Conservation (phyloP, 2,329 filamentous ascomycete genomes). For the Fusarium albidum region DNA sequence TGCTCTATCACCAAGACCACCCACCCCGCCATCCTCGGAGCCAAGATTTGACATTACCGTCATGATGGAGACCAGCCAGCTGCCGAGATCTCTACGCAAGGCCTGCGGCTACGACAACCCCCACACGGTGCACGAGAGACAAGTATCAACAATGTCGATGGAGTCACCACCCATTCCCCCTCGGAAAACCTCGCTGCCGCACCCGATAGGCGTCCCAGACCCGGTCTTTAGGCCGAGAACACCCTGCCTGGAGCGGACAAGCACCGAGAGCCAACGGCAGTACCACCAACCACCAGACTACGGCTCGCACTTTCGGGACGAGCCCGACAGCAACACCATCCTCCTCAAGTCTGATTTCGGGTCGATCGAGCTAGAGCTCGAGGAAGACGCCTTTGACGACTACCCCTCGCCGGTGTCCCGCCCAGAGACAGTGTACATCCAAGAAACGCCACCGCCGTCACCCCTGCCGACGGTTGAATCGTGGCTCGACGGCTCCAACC, state of each 20-base stretch:
- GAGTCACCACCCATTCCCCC: constrained; percentile 35
- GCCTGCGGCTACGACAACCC: constrained; percentile 4
- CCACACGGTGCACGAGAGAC: constrained; percentile 11
- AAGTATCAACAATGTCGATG: constrained; percentile 26
- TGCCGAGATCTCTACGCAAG: constrained; percentile 8
- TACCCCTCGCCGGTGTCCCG: constrained; percentile 16
- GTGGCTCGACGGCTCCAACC: constrained; percentile 46
- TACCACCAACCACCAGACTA: constrained; percentile 14
- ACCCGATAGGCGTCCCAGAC: constrained; percentile 18
- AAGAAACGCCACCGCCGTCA: constrained; percentile 46
- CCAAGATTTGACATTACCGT: constrained; percentile 25
- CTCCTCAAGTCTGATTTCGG: constrained; percentile 33
- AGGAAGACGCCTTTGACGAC: constrained; percentile 30
- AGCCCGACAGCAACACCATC: constrained; percentile 29
- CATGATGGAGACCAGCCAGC: constrained; percentile 22
- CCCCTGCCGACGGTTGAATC: constrained; percentile 47
- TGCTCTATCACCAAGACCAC: constrained; percentile 43
- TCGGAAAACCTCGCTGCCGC: constrained; percentile 29
- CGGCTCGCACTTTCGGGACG: constrained; percentile 27
- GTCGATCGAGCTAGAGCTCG: constrained; percentile 28
- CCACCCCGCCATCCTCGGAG: constrained; percentile 38
- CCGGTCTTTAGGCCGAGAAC: constrained; percentile 15
- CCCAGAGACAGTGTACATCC: constrained; percentile 40
- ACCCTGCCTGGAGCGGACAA: constrained; percentile 17
- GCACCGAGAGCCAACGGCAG: constrained; percentile 15